Evolutionary conservation across 1,139 yeast species (phyloP), one percentile per base, ranked within the genome.

Genomic region (Saccharomyces hybrid): DNA sequence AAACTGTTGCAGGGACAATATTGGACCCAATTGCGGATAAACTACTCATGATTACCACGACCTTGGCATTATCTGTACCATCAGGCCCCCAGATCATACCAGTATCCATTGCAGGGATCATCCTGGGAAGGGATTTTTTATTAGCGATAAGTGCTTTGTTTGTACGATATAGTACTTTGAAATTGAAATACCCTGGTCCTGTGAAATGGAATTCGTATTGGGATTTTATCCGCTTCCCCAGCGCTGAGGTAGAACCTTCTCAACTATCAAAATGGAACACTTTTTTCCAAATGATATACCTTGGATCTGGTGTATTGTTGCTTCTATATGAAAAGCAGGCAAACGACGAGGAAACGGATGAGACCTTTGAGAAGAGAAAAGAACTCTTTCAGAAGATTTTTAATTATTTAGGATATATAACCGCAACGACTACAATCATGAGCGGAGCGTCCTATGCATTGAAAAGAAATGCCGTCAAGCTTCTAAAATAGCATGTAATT

Each of bases 1-100:
- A 83, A 63, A 84, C 96, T 0, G 84, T 88, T 1, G 80, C 91
- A 3, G 99, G 99, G 0, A 86, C 97, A 0, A 85, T 95, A 23
- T 75, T 95, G 47, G 99, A 95, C 66, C 99, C 99, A 0, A 78
- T 90, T 75, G 99, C 99, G 0, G 99, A 95, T 68, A 95, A 95
- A 70, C 75, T 88, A 26, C 75, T 95, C 49, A 89, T 95, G 97
- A 80, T 95, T 47, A 82, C 88, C 0, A 82, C 96, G 54, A 90
- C 98, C 0, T 76, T 84, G 0, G 82, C 96, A 53, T 73, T 93
- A 56, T 83, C 95, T 0, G 55, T 62, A 1, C 80, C 82, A 41
- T 77, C 84, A 0, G 82, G 86, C 3, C 81, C 83, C 19, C 69
- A 66, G 49, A 52, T 70, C 60, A 81, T 88, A 67, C 95, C 90